These are phyloP conservation scores for Moesziomyces sp. DNA, from an alignment of 1,284 basidiomycete species.

Conservation along the genomic window DNA sequence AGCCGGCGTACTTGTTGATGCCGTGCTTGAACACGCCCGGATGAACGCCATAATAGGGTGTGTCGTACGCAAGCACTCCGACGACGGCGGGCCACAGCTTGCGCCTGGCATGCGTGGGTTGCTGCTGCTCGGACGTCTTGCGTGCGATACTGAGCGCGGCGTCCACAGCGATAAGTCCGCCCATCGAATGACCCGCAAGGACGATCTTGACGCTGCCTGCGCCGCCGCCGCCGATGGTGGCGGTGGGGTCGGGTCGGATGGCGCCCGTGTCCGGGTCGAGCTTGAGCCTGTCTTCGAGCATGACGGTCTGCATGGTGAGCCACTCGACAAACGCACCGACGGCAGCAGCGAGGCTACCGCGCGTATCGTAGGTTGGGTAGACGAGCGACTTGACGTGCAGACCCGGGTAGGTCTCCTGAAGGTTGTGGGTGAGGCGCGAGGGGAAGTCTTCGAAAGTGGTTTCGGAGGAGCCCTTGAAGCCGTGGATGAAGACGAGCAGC, in stretches of 20 bases:
- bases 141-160: slow-evolving; percentile 72
- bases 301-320: slow-evolving; percentile 78
- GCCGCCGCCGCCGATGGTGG: slow-evolving; percentile 44
- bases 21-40: slow-evolving; percentile 87
- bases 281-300: slow-evolving; percentile 74
- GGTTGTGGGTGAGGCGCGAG: slow-evolving; percentile 78
- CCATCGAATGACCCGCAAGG: slow-evolving; percentile 82
- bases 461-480: slow-evolving; percentile 78
- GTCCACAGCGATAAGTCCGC: slow-evolving; percentile 78
- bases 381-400: slow-evolving; percentile 78
- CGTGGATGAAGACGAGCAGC: slow-evolving; percentile 57
- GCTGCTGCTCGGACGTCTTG: slow-evolving; percentile 19
- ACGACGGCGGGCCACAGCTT: slow-evolving; percentile 85
- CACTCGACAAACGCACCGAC: slow-evolving; percentile 47
- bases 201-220: slow-evolving; percentile 74
- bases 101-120: slow-evolving; percentile 4
- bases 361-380: slow-evolving; percentile 89
- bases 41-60: slow-evolving; percentile 75
- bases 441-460: slow-evolving; percentile 82
- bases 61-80: slow-evolving; percentile 86
- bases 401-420: slow-evolving; percentile 71
- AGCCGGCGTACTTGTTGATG: slow-evolving; percentile 80
- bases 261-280: slow-evolving; percentile 33
- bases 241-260: slow-evolving; percentile 18
- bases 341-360: slow-evolving; percentile 60